phyloP scores from a whole-genome alignment of 2,329 filamentous ascomycete species.

The Colletotrichum tofieldiae region DNA sequence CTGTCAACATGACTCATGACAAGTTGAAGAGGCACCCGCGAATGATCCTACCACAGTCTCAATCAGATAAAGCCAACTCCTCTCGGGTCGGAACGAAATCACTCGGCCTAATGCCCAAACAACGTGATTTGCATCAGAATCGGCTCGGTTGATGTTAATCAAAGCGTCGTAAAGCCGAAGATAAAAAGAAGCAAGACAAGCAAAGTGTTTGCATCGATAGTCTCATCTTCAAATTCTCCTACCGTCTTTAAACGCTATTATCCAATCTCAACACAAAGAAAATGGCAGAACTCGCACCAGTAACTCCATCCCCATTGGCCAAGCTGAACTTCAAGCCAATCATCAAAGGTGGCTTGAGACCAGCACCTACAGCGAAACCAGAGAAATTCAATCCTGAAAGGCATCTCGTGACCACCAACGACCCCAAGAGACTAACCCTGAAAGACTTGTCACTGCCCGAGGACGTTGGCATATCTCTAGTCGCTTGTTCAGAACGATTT shows the following conservation, averaged over 20 bases:
- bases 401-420: slow-evolving; percentile 69
- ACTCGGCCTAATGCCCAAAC: background rate
- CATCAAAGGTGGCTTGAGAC: slow-evolving; percentile 9
- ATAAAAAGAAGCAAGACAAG: no score
- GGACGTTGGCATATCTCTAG: slow-evolving; percentile 71
- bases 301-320: slow-evolving; percentile 4
- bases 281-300: slow-evolving; percentile 5
- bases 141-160: background rate
- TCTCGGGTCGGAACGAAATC: background rate
- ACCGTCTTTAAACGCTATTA: background rate
- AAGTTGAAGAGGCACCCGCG: background rate
- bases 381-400: slow-evolving; percentile 66
- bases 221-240: background rate
- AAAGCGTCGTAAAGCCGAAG: background rate
- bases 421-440: slow-evolving; percentile 71
- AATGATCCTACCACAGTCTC: background rate
- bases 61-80: background rate
- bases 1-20: background rate
- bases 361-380: background rate
- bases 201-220: background rate
- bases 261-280: no score
- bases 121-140: no score
- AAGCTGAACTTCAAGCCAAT: slow-evolving; percentile 20
- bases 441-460: slow-evolving; percentile 69
- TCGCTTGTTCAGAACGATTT: slow-evolving; percentile 77